Base-by-base conservation (phyloP, 768 basidiomycete species). In the Hygrophorus russula region DNA sequence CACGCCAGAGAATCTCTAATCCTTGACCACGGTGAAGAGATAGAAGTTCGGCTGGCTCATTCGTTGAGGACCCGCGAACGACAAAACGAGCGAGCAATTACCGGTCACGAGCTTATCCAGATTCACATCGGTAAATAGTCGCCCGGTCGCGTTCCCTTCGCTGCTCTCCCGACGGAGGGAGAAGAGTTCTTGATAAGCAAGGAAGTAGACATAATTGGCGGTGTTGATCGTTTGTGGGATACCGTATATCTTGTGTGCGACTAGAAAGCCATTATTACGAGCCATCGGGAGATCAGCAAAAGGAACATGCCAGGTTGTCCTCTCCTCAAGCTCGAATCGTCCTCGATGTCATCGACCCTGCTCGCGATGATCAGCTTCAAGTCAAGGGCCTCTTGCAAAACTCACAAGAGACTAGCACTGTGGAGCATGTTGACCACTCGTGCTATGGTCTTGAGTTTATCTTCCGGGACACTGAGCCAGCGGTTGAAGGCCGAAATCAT, bases 171-270 rank as follows among this genome's bases (percentile, higher is more conserved):
- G 42, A 38, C 76, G 64, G 35, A 88, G 69, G 9, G 68, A 65
- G 49, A 83, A 78, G 1, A 97, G 71, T 50, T 94, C 87, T 51
- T 90, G 74, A 57, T 82, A 92, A 0, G 93, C 94, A 34, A 90
- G 74, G 56, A 98, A 99, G 57, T 94, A 97, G 20, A 92, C 90
- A 51, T 97, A 98, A 56, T 96, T 97, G 0, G 94, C 94, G 0
- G 84, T 80, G 58, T 99, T 99, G 65, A 99, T 92, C 0, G 94
- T 96, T 57, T 97, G 94, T 0, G 94, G 90, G 2, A 96, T 66
- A 1, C 94, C 94, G 53, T 94, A 99, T 51, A 99, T 94, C 66
- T 88, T 89, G 66, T 99, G 93, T 0, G 89, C 78, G 17, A 93
- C 93, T 82, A 49, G 1, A 45, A n/a, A 36, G 42, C 13, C 19